phyloP scores from a whole-genome alignment of 768 basidiomycete genomes.

The Suillus americanus region DNA sequence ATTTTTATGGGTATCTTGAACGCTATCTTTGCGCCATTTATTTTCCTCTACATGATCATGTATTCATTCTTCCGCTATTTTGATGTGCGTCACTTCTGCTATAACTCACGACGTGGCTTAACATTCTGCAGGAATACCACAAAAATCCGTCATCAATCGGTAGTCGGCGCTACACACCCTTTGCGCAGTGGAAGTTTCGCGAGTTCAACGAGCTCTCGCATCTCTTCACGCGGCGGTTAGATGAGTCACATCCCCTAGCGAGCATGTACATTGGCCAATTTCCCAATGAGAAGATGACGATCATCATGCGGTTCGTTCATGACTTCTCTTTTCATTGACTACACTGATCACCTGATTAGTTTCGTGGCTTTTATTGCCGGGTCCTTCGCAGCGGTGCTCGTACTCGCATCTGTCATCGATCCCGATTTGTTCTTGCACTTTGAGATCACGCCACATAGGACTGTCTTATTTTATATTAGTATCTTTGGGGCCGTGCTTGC shows the following conservation, averaged over 20 bases:
- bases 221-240: constrained; percentile 81
- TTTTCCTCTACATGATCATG: constrained; percentile 93
- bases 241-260: constrained; percentile 85
- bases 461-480: constrained; percentile 90
- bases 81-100: constrained; percentile 58
- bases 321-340: not conserved
- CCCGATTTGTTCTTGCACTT: constrained; percentile 93
- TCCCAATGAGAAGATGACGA: constrained; percentile 89
- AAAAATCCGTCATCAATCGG: constrained; percentile 97
- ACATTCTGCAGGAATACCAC: constrained; percentile 83
- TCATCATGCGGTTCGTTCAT: constrained; percentile 78
- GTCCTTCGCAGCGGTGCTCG: constrained; percentile 93
- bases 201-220: constrained; percentile 99
- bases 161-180: constrained; percentile 88
- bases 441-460: constrained; percentile 91
- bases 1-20: constrained; percentile 98
- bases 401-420: constrained; percentile 89
- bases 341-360: constrained; percentile 37
- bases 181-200: constrained; percentile 97
- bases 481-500: constrained; percentile 88
- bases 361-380: constrained; percentile 97
- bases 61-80: constrained; percentile 99
- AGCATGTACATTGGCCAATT: constrained; percentile 98
- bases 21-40: constrained; percentile 94
- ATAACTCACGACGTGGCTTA: not conserved